These are phyloP conservation scores for Dryadomyces quercivorus DNA, from an alignment of 2,329 filamentous ascomycete species.

Conservation along the genomic window DNA sequence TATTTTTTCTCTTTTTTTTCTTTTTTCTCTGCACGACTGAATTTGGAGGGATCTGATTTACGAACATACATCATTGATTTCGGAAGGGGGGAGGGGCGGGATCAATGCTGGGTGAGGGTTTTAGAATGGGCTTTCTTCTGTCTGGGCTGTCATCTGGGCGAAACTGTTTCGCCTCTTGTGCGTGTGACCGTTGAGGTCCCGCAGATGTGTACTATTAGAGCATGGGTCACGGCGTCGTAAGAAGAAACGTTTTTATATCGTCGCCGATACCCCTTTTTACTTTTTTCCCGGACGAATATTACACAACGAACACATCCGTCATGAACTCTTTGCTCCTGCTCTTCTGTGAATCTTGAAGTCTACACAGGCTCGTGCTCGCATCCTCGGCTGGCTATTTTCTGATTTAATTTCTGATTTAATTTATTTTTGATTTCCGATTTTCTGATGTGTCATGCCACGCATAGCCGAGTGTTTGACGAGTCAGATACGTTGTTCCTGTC, in stretches of 20 bases:
- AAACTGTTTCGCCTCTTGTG: not conserved
- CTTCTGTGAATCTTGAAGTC: no score
- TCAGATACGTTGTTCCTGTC: not conserved
- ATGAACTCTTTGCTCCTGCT: no score
- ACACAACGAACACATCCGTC: no score
- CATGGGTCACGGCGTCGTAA: constrained; percentile 10
- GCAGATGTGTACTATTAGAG: constrained; percentile 4
- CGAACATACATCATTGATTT: not conserved
- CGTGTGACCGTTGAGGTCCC: not conserved
- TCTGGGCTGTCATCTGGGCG: not conserved
- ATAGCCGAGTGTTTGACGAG: no score
- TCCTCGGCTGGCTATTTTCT: no score
- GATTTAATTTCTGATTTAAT: no score
- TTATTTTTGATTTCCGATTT: no score
- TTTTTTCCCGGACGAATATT: not conserved
- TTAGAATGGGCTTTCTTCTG: not conserved
- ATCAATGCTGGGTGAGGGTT: not conserved
- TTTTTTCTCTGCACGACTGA: not conserved
- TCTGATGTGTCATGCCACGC: no score
- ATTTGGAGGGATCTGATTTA: constrained; percentile 1
- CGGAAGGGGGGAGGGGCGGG: not conserved
- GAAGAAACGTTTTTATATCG: constrained; percentile 2
- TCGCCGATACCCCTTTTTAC: constrained; percentile 6
- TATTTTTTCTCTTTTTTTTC: not conserved
- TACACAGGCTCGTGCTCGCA: no score